Base-by-base conservation (phyloP, 1,284 basidiomycete genomes). In the Fomitopsis palustris region DNA sequence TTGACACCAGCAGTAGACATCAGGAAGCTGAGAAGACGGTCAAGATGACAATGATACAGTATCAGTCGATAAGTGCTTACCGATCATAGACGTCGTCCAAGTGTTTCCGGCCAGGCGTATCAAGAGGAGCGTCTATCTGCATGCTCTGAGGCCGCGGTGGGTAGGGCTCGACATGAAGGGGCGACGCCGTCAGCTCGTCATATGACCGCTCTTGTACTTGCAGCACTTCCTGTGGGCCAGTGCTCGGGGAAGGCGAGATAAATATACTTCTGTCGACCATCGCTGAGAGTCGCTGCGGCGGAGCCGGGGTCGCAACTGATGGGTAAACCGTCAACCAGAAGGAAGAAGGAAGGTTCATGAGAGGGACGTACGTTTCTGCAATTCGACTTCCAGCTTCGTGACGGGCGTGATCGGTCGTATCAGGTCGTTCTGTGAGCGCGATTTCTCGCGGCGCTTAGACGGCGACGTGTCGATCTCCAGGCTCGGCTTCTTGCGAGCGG, bases 1-100 rank as follows among this genome's bases (percentile, higher is more conserved):
- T 86, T 90, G 41, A 91, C 87, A 31, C 86, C 86, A 4, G 85
- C 82, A 0, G 87, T 88, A 8, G 87, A 85, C 86, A 90, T 88
- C 31, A 92, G 77, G 76, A 91, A 87, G 41, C 70, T 71, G 27
- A 2, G 9, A 42, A 2, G 4, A 16, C 1, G 25, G 21, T 47
- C 45, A 47, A 23, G 27, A 47, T 14, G 4, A 4, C 2, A 17
- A 16, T 9, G 17, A 14, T 27, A 2, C 4, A 19, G 21, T 10
- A 4, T 27, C 14, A 47, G 25, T 16, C 12, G 43, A 8, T 21
- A 29, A 14, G 10, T 49, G 55, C 69, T 45, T 31, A 72, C 70
- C 86, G 81, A 64, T 92, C 89, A 62, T 91, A 91, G 12, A 87
- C 85, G 54, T 81, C 82, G 73, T 91, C 89, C 25, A 87, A 66